Base-by-base conservation (phyloP, 768 basidiomycete species). In the Psilocybe tampanensis region DNA sequence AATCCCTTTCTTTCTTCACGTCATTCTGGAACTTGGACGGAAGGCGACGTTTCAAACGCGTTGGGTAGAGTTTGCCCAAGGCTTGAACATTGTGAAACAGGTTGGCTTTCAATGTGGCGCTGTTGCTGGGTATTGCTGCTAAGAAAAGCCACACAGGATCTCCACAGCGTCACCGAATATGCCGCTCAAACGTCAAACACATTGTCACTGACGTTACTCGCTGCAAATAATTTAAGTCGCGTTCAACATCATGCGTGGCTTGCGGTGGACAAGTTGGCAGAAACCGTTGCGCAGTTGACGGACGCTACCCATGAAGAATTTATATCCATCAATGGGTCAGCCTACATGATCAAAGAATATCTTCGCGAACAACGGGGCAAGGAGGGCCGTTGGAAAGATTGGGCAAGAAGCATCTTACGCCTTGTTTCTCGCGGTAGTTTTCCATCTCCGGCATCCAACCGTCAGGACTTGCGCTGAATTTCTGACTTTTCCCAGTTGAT, bases 311-410 rank as follows among this genome's bases (percentile, higher is more conserved):
- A 72, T 19, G 55, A 61, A 15, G 81, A 83, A 59, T 67, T 86
- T 34, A 70, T 75, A 52, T 75, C 73, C 55, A 77, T 86, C 52
- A 82, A 80, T 47, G 72, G 66, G 18, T 80, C 84, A 19, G 73
- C 78, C 2, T 60, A 57, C 15, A 63, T 69, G 7, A 60, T 80
- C 19, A 69, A 69, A 33, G 66, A 70, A 45, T 66, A 66, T 6
- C 58, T 81, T 42, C 58, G 52, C 47, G 63, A 54, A 43, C 57
- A 23, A 44, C 43, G 47, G 33, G 24, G 52, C 42, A 33, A 45
- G 54, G 17, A 23, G 44, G 44, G 18, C n/a, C 44, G 43, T 32
- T 62, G 59, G 59, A 60, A 50, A 47, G 24, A 7, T 17, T 61
- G 49, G 43, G 15, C 53, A 21, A 59, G 59, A 23, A 57, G 41